Evolutionary conservation across 768 basidiomycete species (phyloP).

Genomic region (Pleurotus tuber-regium): DNA sequence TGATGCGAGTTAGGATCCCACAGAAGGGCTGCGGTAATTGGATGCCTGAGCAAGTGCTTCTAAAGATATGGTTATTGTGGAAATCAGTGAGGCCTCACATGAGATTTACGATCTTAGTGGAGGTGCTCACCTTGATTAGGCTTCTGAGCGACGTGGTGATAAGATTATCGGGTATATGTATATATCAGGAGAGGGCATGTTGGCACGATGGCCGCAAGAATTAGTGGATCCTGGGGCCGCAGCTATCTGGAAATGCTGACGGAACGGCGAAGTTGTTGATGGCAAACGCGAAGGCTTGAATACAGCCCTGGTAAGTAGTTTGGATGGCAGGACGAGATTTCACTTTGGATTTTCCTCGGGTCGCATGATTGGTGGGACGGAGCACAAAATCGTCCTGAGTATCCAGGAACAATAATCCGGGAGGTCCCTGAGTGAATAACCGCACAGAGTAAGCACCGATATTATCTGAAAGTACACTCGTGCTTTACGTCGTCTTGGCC

Average conservation of each 20-base stretch:
- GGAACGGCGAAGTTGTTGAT: neutral
- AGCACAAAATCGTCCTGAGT: neutral
- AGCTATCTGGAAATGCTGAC: neutral
- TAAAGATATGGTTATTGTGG: neutral
- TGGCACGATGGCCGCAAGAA: no score
- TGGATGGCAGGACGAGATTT: neutral
- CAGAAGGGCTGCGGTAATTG: conserved; percentile 4
- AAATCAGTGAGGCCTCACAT: conserved; percentile 7
- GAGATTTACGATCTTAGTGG: conserved; percentile 8
- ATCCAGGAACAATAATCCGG: conserved; percentile 8
- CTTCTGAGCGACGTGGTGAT: conserved; percentile 4
- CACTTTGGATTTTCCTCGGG: neutral
- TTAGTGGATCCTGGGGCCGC: neutral
- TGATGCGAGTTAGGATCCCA: conserved; percentile 1
- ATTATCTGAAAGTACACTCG: no score
- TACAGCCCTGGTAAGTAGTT: neutral
- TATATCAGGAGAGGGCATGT: neutral
- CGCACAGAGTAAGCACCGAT: neutral
- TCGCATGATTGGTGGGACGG: neutral
- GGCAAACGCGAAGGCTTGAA: neutral
- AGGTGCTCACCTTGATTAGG: neutral
- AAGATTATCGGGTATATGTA: conserved; percentile 4
- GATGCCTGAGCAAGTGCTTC: conserved; percentile 1
- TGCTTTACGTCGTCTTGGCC: neutral
- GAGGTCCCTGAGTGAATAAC: neutral